Conservation (phyloP, 495 filamentous ascomycete genomes). For the Penicillium chermesinum region DNA sequence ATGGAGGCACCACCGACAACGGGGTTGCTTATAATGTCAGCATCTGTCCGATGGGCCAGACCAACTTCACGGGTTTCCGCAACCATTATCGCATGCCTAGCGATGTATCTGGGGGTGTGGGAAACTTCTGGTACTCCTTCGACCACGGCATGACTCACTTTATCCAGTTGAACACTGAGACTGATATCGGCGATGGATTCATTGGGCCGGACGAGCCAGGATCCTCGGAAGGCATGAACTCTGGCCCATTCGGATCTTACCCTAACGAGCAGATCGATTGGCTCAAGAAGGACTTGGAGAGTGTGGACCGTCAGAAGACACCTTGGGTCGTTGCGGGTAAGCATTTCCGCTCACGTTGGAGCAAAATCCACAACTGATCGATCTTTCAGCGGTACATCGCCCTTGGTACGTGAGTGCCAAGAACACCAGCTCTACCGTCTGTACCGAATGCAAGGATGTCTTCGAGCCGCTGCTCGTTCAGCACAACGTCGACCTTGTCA, state of each 20-base stretch:
- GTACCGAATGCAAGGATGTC: constrained; percentile 39
- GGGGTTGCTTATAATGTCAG: constrained; percentile 1
- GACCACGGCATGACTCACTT: constrained; percentile 7
- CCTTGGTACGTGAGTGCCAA: constrained; percentile 49
- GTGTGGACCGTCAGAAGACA: constrained; percentile 43
- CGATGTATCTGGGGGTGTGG: constrained; percentile 1
- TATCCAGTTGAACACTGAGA: constrained; percentile 9
- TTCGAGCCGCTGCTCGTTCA: constrained; percentile 49
- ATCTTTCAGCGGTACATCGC: no score
- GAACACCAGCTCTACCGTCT: no score
- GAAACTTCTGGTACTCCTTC: constrained; percentile 10
- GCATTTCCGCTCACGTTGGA: no score
- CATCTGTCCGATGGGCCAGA: constrained; percentile 7
- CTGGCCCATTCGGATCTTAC: constrained; percentile 45
- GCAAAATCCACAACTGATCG: no score
- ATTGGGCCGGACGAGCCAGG: constrained; percentile 38
- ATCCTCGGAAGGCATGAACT: constrained; percentile 31
- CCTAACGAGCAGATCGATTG: constrained; percentile 37
- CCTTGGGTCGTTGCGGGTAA: constrained; percentile 41
- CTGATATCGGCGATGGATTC: constrained; percentile 12
- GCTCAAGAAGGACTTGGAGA: constrained; percentile 39
- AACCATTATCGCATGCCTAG: constrained; percentile 9
- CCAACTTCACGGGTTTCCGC: constrained; percentile 10
- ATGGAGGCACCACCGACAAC: not conserved
- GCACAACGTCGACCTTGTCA: constrained; percentile 48